phyloP scores from a whole-genome alignment of 805 yeast species.

The Kregervanrija delftensis region DNA sequence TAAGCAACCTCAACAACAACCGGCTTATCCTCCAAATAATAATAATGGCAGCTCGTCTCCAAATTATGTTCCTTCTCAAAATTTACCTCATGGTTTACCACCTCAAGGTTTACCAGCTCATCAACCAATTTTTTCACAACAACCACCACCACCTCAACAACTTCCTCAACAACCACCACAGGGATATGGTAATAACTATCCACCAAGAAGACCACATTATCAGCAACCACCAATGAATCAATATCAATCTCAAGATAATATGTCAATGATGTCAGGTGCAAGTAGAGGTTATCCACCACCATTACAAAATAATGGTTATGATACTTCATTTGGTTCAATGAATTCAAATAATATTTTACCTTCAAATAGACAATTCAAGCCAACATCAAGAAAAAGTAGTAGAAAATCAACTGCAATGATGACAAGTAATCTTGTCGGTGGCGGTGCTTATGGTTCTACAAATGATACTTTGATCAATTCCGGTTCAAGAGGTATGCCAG shows the following conservation, averaged over 20 bases:
- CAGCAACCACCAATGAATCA: constrained; percentile 4
- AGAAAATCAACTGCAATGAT: constrained; percentile 34
- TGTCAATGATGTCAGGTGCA: constrained; percentile 15
- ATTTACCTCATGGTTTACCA: constrained; percentile 28
- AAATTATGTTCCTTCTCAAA: constrained; percentile 22
- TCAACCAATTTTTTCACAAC: constrained; percentile 21
- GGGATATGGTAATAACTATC: constrained; percentile 1
- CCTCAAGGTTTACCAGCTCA: constrained; percentile 27
- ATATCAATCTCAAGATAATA: constrained; percentile 15
- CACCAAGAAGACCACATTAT: constrained; percentile 6
- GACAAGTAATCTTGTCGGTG: constrained; percentile 15
- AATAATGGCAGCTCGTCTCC: constrained; percentile 22
- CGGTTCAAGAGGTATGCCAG: constrained; percentile 25
- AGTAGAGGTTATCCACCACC: constrained; percentile 1
- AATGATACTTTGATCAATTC: constrained; percentile 6
- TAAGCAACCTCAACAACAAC: constrained; percentile 14
- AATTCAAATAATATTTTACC: not conserved
- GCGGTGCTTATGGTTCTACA: not conserved
- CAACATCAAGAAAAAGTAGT: constrained; percentile 38
- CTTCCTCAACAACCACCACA: constrained; percentile 9
- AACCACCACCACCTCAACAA: constrained; percentile 10
- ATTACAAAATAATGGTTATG: constrained; percentile 2
- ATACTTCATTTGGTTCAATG: constrained; percentile 9
- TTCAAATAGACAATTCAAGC: constrained; percentile 26
- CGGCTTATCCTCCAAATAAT: constrained; percentile 8